Conservation (phyloP, 805 yeast genomes). For the Tetrapisispora phaffii region DNA sequence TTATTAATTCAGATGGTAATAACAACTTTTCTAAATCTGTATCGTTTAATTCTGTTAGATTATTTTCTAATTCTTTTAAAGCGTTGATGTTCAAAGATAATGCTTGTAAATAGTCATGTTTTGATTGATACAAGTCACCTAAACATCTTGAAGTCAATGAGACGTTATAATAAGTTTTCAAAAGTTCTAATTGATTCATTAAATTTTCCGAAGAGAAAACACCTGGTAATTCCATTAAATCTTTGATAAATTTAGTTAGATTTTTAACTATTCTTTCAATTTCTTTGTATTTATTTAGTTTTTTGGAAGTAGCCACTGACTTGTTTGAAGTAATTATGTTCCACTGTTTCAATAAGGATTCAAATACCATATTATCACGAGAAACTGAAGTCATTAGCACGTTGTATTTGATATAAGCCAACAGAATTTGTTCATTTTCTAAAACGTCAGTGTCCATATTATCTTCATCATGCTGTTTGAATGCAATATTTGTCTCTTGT, state of each 20-base stretch:
- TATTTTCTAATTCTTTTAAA: constrained; percentile 12
- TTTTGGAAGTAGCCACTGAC: constrained; percentile 15
- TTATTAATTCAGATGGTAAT: constrained; percentile 18
- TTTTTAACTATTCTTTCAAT: constrained; percentile 31
- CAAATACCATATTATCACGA: constrained; percentile 53
- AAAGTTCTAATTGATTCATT: constrained; percentile 25
- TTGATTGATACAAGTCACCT: constrained; percentile 21
- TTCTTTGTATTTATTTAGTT: constrained; percentile 26
- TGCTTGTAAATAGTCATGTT: constrained; percentile 23
- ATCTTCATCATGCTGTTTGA: constrained; percentile 38
- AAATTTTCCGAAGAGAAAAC: constrained; percentile 77
- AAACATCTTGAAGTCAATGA: constrained; percentile 20
- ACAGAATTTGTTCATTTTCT: constrained; percentile 63
- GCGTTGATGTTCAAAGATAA: constrained; percentile 24
- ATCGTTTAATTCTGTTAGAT: constrained; percentile 3
- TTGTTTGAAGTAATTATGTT: constrained; percentile 3
- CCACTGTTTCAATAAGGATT: constrained; percentile 27
- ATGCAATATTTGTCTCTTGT: constrained; percentile 37
- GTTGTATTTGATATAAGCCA: constrained; percentile 67
- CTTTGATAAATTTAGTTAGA: constrained; percentile 43
- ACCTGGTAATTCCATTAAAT: constrained; percentile 78
- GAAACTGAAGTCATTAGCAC: constrained; percentile 54
- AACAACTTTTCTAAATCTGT: constrained; percentile 6
- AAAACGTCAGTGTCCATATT: constrained; percentile 31
- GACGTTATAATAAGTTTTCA: constrained; percentile 15